phyloP scores from a whole-genome alignment of 768 basidiomycete genomes.

The Austroboletus eburneus region DNA sequence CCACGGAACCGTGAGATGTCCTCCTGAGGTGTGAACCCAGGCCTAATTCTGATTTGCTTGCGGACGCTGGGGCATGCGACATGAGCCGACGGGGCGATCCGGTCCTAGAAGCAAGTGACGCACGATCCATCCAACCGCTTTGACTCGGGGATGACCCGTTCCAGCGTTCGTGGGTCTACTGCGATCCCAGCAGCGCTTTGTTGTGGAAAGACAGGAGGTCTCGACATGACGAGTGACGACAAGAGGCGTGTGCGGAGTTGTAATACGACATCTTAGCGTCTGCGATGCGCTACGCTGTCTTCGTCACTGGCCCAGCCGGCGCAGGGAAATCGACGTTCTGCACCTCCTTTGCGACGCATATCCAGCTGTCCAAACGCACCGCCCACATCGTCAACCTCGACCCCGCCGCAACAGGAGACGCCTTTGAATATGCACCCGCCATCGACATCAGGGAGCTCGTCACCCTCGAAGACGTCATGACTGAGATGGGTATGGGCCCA shows the following conservation, averaged over 20 bases:
- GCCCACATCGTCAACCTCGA: slow-evolving; percentile 97
- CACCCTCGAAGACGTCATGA: slow-evolving; percentile 93
- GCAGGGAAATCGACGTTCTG: slow-evolving; percentile 98
- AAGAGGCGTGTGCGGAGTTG: slow-evolving; percentile 29
- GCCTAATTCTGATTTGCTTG: slow-evolving; percentile 85
- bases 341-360: slow-evolving; percentile 82
- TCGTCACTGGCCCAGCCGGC: slow-evolving; percentile 94
- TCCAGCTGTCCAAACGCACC: slow-evolving; percentile 73
- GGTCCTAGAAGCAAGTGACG: slow-evolving; percentile 7
- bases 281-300: slow-evolving; percentile 80
- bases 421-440: slow-evolving; percentile 88
- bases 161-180: slow-evolving; percentile 78
- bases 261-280: slow-evolving; percentile 13
- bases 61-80: slow-evolving; percentile 52
- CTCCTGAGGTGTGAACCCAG: slow-evolving; percentile 93
- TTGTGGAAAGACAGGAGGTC: slow-evolving; percentile 70
- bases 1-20: slow-evolving; percentile 86
- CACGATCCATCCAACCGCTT: slow-evolving; percentile 83
- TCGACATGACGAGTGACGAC: slow-evolving; percentile 49
- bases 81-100: slow-evolving; percentile 2
- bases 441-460: slow-evolving; percentile 95
- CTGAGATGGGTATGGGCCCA: slow-evolving; percentile 89
- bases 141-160: slow-evolving; percentile 86
- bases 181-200: slow-evolving; percentile 75
- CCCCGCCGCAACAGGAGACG: slow-evolving; percentile 81